A percentile compares a stretch with the other conserved stretches of the same genome.
phyloP scores from a whole-genome alignment of 2,329 filamentous ascomycete species.

The Phyllosticta paracitricarpa region DNA sequence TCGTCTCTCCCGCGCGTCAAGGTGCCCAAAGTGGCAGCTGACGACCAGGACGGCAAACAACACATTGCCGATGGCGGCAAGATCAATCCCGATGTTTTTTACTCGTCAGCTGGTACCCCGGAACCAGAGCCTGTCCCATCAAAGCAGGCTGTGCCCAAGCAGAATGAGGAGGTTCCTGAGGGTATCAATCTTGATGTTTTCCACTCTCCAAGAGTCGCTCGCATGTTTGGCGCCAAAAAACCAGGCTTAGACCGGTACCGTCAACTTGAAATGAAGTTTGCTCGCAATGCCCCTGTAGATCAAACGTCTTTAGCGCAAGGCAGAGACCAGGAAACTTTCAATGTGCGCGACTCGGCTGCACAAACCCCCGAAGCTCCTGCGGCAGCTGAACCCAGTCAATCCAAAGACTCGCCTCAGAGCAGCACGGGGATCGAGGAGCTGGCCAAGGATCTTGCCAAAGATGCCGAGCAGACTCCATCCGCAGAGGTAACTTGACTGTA shows the following conservation, averaged over 20 bases:
- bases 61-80: conserved; percentile 29
- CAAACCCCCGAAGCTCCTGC: neutral
- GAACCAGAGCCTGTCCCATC: conserved; percentile 21
- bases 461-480: conserved; percentile 24
- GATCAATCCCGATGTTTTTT: conserved; percentile 48
- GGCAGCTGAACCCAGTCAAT: conserved; percentile 10
- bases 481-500: conserved; percentile 17
- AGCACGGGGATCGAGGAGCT: conserved; percentile 35
- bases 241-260: conserved; percentile 3
- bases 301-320: conserved; percentile 26
- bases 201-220: conserved; percentile 48
- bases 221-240: conserved; percentile 37
- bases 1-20: conserved; percentile 46
- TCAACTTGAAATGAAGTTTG: conserved; percentile 24
- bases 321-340: conserved; percentile 29
- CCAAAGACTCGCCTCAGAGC: neutral
- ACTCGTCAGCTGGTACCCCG: conserved; percentile 23
- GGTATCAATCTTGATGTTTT: conserved; percentile 53
- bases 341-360: conserved; percentile 16
- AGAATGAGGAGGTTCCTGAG: conserved; percentile 41
- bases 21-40: conserved; percentile 43
- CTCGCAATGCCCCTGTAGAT: conserved; percentile 25
- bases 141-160: conserved; percentile 18
- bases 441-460: conserved; percentile 37
- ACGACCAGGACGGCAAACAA: conserved; percentile 34